Percentiles rank a stretch among this genome's conserved stretches.
Conservation (phyloP, 768 basidiomycete genomes). For the Boletales sp. region DNA sequence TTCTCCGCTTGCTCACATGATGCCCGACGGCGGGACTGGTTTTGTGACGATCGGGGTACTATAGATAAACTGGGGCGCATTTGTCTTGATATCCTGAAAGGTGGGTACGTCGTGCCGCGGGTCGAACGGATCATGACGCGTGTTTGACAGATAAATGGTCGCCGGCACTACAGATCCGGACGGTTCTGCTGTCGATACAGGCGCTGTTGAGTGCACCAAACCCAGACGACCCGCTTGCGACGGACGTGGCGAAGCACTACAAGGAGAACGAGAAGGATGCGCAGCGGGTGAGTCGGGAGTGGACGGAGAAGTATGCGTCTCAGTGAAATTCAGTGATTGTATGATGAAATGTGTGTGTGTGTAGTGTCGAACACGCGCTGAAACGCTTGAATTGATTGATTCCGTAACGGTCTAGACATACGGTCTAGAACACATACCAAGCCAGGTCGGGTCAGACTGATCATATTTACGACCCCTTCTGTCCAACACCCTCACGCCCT, state of each 20-base stretch:
- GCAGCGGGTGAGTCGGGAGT: constrained; percentile 87
- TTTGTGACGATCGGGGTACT: not conserved
- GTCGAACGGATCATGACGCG: not conserved
- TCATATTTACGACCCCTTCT: constrained; percentile 13
- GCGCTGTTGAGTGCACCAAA: constrained; percentile 96
- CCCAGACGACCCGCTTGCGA: constrained; percentile 92
- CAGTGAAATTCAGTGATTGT: constrained; percentile 13
- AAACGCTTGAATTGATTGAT: not conserved
- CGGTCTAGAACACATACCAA: constrained; percentile 23
- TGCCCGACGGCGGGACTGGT: constrained; percentile 10
- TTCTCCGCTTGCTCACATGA: constrained; percentile 21
- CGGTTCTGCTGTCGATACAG: constrained; percentile 93
- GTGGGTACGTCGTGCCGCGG: constrained; percentile 37
- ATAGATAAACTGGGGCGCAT: constrained; percentile 97
- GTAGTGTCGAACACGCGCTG: constrained; percentile 4
- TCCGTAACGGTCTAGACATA: constrained; percentile 20
- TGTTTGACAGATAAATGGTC: constrained; percentile 88
- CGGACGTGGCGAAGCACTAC: constrained; percentile 97
- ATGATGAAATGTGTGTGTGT: too few relatives aligned
- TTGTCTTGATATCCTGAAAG: constrained; percentile 97
- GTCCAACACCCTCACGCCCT: constrained; percentile 11
- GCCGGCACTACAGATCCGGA: constrained; percentile 96
- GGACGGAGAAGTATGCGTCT: constrained; percentile 86
- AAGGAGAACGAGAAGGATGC: constrained; percentile 96
- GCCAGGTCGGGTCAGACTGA: not conserved